These are phyloP conservation scores for Glomus cerebriforme DNA, from an alignment of 192 early-diverging fungal genomes.

Conservation along the genomic window DNA sequence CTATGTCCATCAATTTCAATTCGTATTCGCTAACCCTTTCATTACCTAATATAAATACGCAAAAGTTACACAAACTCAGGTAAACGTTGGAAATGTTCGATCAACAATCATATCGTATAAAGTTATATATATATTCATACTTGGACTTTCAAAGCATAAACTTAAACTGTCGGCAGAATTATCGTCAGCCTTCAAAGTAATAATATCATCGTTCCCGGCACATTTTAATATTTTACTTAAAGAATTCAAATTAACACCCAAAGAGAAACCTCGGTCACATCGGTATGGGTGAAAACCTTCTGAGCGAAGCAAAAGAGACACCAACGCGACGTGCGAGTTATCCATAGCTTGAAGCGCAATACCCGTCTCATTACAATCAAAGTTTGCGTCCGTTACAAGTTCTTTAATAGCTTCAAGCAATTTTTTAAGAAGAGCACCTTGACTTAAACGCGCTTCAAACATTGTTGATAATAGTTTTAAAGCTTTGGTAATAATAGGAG, in stretches of 20 bases:
- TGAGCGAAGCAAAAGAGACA: constrained; percentile 78
- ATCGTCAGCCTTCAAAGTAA: constrained; percentile 91
- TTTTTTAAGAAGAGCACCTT: constrained; percentile 87
- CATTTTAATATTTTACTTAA: constrained; percentile 94
- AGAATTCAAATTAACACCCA: constrained; percentile 86
- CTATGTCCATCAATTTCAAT: constrained; percentile 98
- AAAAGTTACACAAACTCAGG: not conserved
- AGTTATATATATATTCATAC: constrained; percentile 33
- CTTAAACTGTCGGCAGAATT: constrained; percentile 74
- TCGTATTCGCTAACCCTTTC: constrained; percentile 89
- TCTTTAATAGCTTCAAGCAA: constrained; percentile 97
- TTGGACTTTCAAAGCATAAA: constrained; percentile 73
- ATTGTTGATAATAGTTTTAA: constrained; percentile 42
- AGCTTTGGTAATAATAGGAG: no score
- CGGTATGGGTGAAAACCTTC: constrained; percentile 85
- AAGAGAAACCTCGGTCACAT: constrained; percentile 87
- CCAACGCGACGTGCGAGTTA: constrained; percentile 96
- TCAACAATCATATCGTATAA: not conserved
- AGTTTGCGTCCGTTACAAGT: constrained; percentile 94
- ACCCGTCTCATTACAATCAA: constrained; percentile 95
- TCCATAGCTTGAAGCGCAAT: constrained; percentile 99
- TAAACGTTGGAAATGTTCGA: not conserved
- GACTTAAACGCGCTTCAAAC: constrained; percentile 90
- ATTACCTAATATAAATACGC: constrained; percentile 36
- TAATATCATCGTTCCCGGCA: constrained; percentile 86